Evolutionary conservation across 2,329 filamentous ascomycete genomes (phyloP), one percentile per base, ranked within the genome.

Genomic region (Alternaria sp.): DNA sequence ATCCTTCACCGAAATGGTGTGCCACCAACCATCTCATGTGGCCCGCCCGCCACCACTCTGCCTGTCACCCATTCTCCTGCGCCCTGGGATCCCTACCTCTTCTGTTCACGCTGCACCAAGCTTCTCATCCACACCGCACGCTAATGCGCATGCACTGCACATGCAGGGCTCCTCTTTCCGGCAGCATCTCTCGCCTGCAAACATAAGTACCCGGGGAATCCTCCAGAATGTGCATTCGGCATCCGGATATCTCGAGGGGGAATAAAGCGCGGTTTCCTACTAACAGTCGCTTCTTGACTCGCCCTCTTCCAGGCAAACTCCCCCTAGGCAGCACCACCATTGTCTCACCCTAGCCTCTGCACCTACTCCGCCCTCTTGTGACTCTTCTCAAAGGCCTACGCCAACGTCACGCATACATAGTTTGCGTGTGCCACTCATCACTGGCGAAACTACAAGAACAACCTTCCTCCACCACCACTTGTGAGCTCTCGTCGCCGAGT

Each of bases 111-210:
- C 72, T 65, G 65, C 70, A 68, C 72, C 71, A 76, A 75, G 73
- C 74, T 75, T 76, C 71, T 67, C 70, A 65, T 64, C 65, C 65
- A 66, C 65, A 61, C 73, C 71, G 40, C 71, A 68, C 72, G 70
- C 73, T 76, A 76, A 71, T 67, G 71, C 58, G 31, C 70, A 68
- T 61, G 66, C 62, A 62, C 66, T 59, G 58, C 58, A 57, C 56
- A 60, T 68, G 63, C 65, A 65, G 62, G 58, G 56, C 63, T 49
- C 41, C 56, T 61, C 51, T 50, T 66, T 66, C 42, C 57, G 37
- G 61, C 56, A 41, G 36, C 53, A 34, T 45, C 24, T 44, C 50
- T 51, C 59, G 57, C 46, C 45, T n/a, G 46, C 68, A 58, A 70
- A 71, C 72, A 74, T 74, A 75, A 72, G 65, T 63, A 64, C 63